Conservation (phyloP, 305 asterid genomes). For the Rubia peregrina region DNA sequence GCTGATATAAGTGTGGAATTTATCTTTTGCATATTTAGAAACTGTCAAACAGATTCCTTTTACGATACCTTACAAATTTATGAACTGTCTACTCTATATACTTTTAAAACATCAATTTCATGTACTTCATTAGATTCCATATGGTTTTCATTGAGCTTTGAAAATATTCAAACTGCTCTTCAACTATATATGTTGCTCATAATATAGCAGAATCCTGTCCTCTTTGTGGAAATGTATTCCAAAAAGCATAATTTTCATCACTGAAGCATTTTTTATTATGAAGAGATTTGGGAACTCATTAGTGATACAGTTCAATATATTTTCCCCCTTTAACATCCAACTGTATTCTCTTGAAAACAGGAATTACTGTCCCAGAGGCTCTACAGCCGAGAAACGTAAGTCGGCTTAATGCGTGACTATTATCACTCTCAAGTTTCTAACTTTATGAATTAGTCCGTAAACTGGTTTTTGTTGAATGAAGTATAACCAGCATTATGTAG, state of each 20-base stretch:
- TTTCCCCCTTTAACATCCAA: conserved; percentile 13
- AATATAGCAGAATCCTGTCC: not conserved
- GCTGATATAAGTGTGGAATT: not conserved
- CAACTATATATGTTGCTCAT: not conserved
- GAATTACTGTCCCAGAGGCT: conserved; percentile 86
- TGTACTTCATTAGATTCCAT: not conserved
- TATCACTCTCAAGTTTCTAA: not conserved
- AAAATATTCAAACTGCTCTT: not conserved
- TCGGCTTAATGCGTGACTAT: conserved; percentile 19
- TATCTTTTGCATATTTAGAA: not conserved
- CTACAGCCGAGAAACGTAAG: conserved; percentile 79
- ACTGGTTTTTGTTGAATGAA: not conserved
- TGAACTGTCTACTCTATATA: not conserved
- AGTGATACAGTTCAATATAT: not conserved
- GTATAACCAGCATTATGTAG: not conserved
- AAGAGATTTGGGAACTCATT: not conserved
- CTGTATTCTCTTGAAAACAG: conserved; percentile 33
- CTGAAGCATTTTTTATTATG: not conserved
- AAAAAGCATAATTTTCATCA: not conserved
- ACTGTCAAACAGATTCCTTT: not conserved
- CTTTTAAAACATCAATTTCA: not conserved
- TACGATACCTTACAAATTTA: not conserved
- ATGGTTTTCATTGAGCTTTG: not conserved
- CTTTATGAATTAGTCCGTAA: not conserved
- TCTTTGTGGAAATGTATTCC: not conserved